These are phyloP conservation scores for Hondaea fermentalgiana DNA, from an alignment of 108 stramenopile species.

Conservation along the genomic window DNA sequence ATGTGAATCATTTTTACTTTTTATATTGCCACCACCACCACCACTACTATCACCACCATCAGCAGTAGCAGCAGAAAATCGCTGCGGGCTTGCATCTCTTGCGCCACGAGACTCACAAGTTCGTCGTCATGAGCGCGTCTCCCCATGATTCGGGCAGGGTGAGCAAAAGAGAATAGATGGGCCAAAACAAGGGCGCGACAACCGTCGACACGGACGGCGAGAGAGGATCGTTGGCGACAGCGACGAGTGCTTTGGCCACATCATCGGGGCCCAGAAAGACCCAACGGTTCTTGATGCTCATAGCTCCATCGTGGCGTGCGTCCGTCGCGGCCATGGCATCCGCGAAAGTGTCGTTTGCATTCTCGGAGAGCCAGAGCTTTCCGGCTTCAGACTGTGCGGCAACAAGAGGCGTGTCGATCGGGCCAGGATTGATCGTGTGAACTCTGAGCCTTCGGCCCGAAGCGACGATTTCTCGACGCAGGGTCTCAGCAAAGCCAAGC, in stretches of 20 bases:
- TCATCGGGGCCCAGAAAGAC: neutral
- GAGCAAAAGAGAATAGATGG: neutral
- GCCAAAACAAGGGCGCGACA: neutral
- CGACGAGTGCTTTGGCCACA: neutral
- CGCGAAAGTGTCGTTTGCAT: neutral
- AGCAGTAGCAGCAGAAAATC: too few relatives aligned
- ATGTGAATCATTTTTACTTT: neutral
- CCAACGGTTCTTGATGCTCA: neutral
- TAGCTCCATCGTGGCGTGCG: neutral
- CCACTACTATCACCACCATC: too few relatives aligned
- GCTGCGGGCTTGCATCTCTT: neutral
- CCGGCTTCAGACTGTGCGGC: too few relatives aligned
- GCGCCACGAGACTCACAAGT: neutral
- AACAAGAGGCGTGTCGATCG: neutral
- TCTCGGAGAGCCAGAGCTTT: neutral
- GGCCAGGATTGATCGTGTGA: neutral
- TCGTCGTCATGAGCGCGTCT: neutral
- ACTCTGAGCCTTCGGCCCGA: neutral
- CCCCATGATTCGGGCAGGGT: neutral
- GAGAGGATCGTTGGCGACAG: neutral
- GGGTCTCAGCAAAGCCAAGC: neutral
- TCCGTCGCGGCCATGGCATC: neutral
- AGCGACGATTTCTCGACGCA: neutral
- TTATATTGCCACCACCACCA: neutral
- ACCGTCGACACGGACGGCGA: neutral